These are phyloP conservation scores for Circinella minor DNA, from an alignment of 371 early-diverging fungal genomes.

Conservation along the genomic window DNA sequence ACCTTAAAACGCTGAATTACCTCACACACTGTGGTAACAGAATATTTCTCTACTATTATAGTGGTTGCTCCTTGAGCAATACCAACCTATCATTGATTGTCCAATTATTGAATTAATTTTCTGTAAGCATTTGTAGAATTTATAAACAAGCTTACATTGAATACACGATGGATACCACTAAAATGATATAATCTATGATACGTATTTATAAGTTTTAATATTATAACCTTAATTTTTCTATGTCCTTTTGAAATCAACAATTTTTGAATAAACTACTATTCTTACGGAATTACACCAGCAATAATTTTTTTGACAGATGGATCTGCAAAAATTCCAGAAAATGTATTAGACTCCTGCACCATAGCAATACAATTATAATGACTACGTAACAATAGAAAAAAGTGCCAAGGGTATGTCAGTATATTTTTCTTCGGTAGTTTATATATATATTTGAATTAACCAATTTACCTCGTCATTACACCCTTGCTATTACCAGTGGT, in stretches of 20 bases:
- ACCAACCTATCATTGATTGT: not conserved
- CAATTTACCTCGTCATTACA: constrained; percentile 24
- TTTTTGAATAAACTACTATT: too few relatives aligned
- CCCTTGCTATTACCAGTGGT: constrained; percentile 34
- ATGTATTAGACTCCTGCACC: constrained; percentile 7
- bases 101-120: not conserved
- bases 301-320: constrained; percentile 1
- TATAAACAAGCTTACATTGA: not conserved
- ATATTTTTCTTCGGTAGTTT: not conserved
- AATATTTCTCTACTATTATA: constrained; percentile 17
- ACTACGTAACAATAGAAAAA: not conserved
- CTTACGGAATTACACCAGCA: constrained; percentile 11
- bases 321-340: constrained; percentile 10
- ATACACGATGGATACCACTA: constrained; percentile 13
- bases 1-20: constrained; percentile 57
- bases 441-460: not conserved
- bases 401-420: not conserved
- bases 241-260: too few relatives aligned
- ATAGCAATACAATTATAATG: constrained; percentile 19
- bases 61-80: constrained; percentile 9
- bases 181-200: constrained; percentile 15
- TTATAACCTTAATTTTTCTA: too few relatives aligned
- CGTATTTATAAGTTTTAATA: not conserved
- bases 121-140: too few relatives aligned
- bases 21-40: constrained; percentile 39